These are phyloP conservation scores for Hawksworthiomyces lignivorus DNA, from an alignment of 2,329 filamentous ascomycete genomes.

Conservation along the genomic window DNA sequence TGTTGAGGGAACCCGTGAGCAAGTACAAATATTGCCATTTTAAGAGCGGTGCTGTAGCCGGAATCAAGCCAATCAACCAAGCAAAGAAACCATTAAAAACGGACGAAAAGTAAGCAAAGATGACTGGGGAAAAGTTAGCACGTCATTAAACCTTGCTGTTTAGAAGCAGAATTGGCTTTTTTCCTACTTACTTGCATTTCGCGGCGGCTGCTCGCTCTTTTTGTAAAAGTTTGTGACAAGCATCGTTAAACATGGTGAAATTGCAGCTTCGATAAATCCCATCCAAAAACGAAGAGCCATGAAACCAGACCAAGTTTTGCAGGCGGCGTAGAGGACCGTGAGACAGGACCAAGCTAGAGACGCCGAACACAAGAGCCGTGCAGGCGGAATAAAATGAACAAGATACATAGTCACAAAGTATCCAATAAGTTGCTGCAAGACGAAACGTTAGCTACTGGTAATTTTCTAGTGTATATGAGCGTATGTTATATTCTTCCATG, in stretches of 20 bases:
- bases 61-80: constrained; percentile 27
- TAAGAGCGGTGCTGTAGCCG: constrained; percentile 10
- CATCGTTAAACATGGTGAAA: constrained; percentile 24
- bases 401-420: constrained; percentile 20
- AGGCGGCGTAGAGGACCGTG: constrained; percentile 20
- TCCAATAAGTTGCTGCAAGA: constrained; percentile 15
- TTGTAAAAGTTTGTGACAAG: constrained; percentile 25
- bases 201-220: constrained; percentile 6
- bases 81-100: constrained; percentile 21
- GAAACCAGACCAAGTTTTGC: constrained; percentile 21
- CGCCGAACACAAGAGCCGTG: constrained; percentile 19
- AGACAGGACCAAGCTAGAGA: constrained; percentile 24
- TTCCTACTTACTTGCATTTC: constrained; percentile 4
- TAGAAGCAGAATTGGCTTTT: too few species aligned
- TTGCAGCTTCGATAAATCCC: constrained; percentile 24
- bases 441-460: too few species aligned
- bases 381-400: constrained; percentile 21
- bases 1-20: constrained; percentile 26
- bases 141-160: constrained; percentile 12
- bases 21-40: constrained; percentile 19
- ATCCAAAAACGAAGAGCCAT: constrained; percentile 23
- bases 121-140: constrained; percentile 22
- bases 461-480: neutral
- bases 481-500: neutral
- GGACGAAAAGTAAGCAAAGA: constrained; percentile 20